Base-by-base conservation (phyloP, 1,284 basidiomycete genomes). In the Earliella scabrosa region DNA sequence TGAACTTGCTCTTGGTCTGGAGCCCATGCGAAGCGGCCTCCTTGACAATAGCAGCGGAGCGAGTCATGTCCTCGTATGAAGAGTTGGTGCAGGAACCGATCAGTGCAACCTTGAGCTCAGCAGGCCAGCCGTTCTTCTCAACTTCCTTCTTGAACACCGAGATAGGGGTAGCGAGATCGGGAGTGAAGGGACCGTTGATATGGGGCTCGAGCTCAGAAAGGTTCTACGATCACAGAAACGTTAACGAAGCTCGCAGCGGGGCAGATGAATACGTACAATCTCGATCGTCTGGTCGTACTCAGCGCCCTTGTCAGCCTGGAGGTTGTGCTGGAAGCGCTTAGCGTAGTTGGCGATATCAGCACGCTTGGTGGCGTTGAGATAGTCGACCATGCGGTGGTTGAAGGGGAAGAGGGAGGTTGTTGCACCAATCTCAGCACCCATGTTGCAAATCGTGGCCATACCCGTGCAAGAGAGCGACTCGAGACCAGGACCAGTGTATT, bases 51-150 rank as follows among this genome's bases (percentile, higher is more conserved):
- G 92, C 91, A 45, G 95, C 95, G 41, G 96, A 92, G 71, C 97
- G 95, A 46, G 93, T 93, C 97, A 99, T 98, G 80, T 99, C 97
- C 81, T 99, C 97, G 75, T 99, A 99, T 27, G 97, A 99, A 48
- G 97, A 99, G 87, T 99, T 99, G 75, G 97, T 99, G 91, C 97
- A 99, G 49, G 97, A 99, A 58, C 97, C 97, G 73, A 99, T 99
- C 57, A 99, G 87, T 60, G 87, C 93, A 68, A 98, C 97, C 81
- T 94, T 96, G 80, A 99, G 89, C 75, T 99, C 97, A 61, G 87
- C 80, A 45, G 97, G 97, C 97, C 97, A 99, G 75, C 85, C 83
- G 82, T 98, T 97, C 82, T 95, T 90, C 86, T 94, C 94, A 67
- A 94, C 95, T 68, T 88, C 94, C 51, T 82, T 79, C 61, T 92